Conservation (phyloP, 768 basidiomycete species). For the Mycena floridula region DNA sequence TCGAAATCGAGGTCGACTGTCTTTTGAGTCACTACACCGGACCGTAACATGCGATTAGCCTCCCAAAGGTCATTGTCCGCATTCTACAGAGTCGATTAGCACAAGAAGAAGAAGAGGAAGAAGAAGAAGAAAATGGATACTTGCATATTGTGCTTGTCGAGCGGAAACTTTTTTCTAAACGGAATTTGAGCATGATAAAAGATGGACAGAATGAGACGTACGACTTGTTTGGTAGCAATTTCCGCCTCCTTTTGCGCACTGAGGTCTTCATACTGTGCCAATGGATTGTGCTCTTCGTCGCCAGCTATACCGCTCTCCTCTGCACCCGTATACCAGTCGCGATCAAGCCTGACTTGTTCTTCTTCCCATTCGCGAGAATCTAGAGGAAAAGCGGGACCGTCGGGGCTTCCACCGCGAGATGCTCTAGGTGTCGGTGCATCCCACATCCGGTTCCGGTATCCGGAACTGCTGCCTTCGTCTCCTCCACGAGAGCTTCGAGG, state of each 20-base stretch:
- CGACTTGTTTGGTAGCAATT: constrained; percentile 69
- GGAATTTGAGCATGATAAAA: constrained; percentile 11
- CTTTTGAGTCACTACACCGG: constrained; percentile 86
- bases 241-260: constrained; percentile 63
- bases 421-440: constrained; percentile 80
- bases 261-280: constrained; percentile 90
- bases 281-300: constrained; percentile 89
- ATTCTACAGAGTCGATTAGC: constrained; percentile 60
- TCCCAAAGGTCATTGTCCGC: constrained; percentile 99
- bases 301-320: constrained; percentile 84
- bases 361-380: constrained; percentile 95
- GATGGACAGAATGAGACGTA: constrained; percentile 26
- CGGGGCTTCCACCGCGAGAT: constrained; percentile 59
- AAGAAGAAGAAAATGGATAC: constrained; percentile 20
- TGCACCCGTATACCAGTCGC: constrained; percentile 94
- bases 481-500: constrained; percentile 53
- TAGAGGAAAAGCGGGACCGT: constrained; percentile 54
- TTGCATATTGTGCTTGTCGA: constrained; percentile 95
- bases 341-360: constrained; percentile 84
- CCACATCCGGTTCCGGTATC: constrained; percentile 53
- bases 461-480: constrained; percentile 63
- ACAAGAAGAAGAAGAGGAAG: constrained; percentile 5
- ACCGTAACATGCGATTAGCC: constrained; percentile 94
- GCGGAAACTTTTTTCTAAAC: constrained; percentile 83
- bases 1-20: constrained; percentile 91